Evolutionary conservation across 768 basidiomycete genomes (phyloP), one percentile per base, ranked within the genome.

Genomic region (Amanita pseudoporphyria): DNA sequence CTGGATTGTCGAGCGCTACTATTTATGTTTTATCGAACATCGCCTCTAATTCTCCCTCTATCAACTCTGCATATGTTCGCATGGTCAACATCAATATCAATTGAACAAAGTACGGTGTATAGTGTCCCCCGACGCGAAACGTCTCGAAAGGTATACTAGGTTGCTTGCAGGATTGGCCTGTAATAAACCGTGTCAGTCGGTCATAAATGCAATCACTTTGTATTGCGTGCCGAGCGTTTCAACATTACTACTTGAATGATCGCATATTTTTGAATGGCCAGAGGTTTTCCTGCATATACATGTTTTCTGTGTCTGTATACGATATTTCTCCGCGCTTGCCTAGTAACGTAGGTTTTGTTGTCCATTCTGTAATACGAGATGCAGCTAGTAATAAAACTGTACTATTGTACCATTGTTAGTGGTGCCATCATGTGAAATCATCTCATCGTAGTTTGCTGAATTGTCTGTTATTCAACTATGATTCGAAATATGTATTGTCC

Each of bases 11-110:
- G 22, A 37, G 38, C 31, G 31, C 19, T 35, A 26, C 30, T 43
- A 19, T 41, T 50, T 40, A 50, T 50, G 38, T 43, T 40, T 41
- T 50, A 43, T 41, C 46, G 36, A 36, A 31, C 21, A 33, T 28
- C 36, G 36, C 36, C 38, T 49, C 31, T 41, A 49, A 41, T 35
- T 18, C 16, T 26, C 9, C n/a, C 45, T 21, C 10, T 45, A 13
- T 5, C 38, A 31, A 36, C 28, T 22, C 40, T 37, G 45, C 45
- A 47, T 40, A 39, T 22, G 28, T 24, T 26, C 16, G 5, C 39
- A 39, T 33, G 30, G 36, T 35, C 21, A 30, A 33, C 48, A 16
- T 22, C 39, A 40, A 43, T 32, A 26, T 18, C 13, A 26, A 16
- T 28, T 28, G 5, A 18, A 46, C 33, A 46, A 46, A 12, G 30